These are phyloP conservation scores for Nakaseomyces bracarensis DNA, from an alignment of 1,139 yeast genomes.

Conservation along the genomic window DNA sequence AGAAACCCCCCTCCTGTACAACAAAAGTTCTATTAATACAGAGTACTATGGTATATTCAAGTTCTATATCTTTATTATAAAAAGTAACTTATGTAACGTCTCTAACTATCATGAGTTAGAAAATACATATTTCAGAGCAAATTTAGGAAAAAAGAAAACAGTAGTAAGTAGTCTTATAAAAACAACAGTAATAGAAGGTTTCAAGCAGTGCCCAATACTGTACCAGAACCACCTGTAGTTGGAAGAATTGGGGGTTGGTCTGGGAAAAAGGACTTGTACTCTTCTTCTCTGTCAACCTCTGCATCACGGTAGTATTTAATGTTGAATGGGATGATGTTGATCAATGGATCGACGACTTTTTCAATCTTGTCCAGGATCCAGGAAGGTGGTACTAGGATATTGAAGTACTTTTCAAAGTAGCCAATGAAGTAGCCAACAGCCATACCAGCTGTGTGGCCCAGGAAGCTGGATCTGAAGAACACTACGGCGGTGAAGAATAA, in stretches of 20 bases:
- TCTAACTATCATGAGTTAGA: too few relatives aligned
- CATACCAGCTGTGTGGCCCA: constrained; percentile 59
- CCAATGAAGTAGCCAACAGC: constrained; percentile 49
- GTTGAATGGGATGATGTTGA: constrained; percentile 45
- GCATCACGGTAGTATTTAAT: constrained; percentile 51
- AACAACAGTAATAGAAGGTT: too few relatives aligned
- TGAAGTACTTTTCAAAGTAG: constrained; percentile 26
- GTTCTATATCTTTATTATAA: too few relatives aligned
- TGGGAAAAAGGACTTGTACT: constrained; percentile 16
- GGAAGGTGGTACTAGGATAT: constrained; percentile 54
- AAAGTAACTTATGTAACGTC: too few relatives aligned
- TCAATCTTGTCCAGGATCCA: constrained; percentile 62
- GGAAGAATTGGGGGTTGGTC: constrained; percentile 12
- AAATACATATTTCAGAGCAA: too few relatives aligned
- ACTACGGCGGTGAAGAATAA: constrained; percentile 44
- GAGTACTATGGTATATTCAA: too few relatives aligned
- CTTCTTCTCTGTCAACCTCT: constrained; percentile 38
- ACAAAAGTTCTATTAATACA: too few relatives aligned
- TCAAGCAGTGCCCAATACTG: constrained; percentile 9
- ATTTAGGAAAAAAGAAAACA: too few relatives aligned
- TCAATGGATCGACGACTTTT: constrained; percentile 40
- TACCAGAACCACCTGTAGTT: constrained; percentile 20
- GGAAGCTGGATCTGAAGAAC: constrained; percentile 55
- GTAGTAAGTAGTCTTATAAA: too few relatives aligned
- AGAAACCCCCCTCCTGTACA: too few relatives aligned